phyloP scores from a whole-genome alignment of 2,329 filamentous ascomycete species.

The Furcasterigmium sp. region DNA sequence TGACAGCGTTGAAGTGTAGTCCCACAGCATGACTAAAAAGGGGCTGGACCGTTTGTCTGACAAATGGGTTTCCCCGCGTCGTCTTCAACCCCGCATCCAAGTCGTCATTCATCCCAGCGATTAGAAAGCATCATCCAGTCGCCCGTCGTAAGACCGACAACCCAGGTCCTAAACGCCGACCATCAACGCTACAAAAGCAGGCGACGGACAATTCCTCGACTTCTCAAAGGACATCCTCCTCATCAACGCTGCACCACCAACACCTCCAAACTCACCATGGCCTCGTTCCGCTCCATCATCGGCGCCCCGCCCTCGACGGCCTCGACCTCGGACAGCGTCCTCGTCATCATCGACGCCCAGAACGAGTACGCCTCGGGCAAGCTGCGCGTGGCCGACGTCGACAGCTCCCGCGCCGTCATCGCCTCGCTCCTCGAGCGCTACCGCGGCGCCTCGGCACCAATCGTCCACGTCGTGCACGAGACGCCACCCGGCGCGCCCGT shows the following conservation, averaged over 20 bases:
- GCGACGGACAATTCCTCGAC: no score
- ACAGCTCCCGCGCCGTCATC: constrained; percentile 50
- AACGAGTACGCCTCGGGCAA: constrained; percentile 61
- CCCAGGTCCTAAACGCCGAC: no score
- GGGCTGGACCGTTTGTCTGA: no score
- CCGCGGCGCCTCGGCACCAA: constrained; percentile 38
- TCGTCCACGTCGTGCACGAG: constrained; percentile 59
- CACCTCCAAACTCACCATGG: constrained; percentile 12
- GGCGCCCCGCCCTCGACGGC: constrained; percentile 51
- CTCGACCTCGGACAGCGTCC: constrained; percentile 49
- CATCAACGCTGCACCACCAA: constrained; percentile 8
- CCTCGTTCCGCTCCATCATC: constrained; percentile 41
- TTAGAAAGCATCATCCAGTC: no score
- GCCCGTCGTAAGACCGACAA: no score
- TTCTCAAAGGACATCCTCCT: no score
- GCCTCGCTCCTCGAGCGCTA: constrained; percentile 53
- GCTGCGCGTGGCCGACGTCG: constrained; percentile 49
- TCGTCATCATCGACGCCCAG: constrained; percentile 67
- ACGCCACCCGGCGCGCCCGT: constrained; percentile 57
- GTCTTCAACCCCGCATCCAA: no score
- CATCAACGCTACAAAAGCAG: no score
- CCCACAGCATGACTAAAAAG: no score
- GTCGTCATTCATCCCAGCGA: no score
- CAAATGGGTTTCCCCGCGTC: no score
- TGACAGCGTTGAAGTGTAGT: no score